Evolutionary conservation across 1,139 yeast species (phyloP).

Genomic region (Magnusiomyces ingens): DNA sequence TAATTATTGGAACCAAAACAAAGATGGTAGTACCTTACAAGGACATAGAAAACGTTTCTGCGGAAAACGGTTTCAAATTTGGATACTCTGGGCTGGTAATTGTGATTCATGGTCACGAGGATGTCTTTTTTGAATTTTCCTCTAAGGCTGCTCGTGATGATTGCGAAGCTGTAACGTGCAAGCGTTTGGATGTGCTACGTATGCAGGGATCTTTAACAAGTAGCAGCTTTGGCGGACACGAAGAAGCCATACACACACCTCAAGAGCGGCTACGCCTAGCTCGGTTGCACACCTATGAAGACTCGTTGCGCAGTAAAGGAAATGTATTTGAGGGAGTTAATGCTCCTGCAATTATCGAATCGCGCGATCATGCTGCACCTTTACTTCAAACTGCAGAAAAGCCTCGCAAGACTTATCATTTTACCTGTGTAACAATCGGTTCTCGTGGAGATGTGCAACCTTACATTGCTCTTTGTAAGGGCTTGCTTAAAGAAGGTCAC

Average conservation of each 20-base stretch:
- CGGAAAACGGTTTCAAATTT: slow-evolving; percentile 59
- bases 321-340: background rate
- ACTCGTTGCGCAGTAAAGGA: slow-evolving; percentile 14
- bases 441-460: slow-evolving; percentile 97
- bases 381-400: slow-evolving; percentile 1
- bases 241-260: background rate
- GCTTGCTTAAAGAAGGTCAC: slow-evolving; percentile 74
- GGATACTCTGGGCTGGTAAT: slow-evolving; percentile 65
- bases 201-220: slow-evolving; percentile 8
- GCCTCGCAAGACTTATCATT: slow-evolving; percentile 39
- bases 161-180: slow-evolving; percentile 50
- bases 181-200: slow-evolving; percentile 42
- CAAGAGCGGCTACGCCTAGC: slow-evolving; percentile 22
- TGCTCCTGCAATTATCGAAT: slow-evolving; percentile 1
- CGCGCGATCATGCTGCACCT: slow-evolving; percentile 1
- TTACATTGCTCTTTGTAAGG: slow-evolving; percentile 81
- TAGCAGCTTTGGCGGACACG: background rate
- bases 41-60: slow-evolving; percentile 62
- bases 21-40: slow-evolving; percentile 75
- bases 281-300: slow-evolving; percentile 30
- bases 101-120: slow-evolving; percentile 67
- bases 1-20: slow-evolving; percentile 71
- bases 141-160: slow-evolving; percentile 64
- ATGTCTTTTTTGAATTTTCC: slow-evolving; percentile 68
- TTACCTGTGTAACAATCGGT: slow-evolving; percentile 81